phyloP scores from a whole-genome alignment of 805 yeast genomes.

The Candida germanica region DNA sequence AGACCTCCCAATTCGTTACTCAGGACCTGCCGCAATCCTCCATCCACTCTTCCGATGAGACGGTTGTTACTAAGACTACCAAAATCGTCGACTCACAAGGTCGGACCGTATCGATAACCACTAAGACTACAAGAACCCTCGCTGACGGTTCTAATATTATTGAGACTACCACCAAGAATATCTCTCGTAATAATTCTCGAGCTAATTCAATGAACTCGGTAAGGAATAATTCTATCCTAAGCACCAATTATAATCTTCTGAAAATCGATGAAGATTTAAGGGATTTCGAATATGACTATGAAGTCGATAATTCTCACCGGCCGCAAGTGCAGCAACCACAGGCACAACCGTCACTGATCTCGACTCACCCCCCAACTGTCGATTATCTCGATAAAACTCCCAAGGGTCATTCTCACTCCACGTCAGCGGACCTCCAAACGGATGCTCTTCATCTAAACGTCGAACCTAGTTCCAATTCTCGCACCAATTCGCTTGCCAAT shows the following conservation, averaged over 20 bases:
- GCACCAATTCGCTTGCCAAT: conserved; percentile 3
- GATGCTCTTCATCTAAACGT: conserved; percentile 9
- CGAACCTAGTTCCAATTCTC: conserved; percentile 6
- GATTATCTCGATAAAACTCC: not conserved
- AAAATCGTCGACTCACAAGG: conserved; percentile 40
- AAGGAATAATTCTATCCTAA: conserved; percentile 21
- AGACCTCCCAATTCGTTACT: too few species aligned
- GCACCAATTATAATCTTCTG: conserved; percentile 22
- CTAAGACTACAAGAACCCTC: conserved; percentile 33
- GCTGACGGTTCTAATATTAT: conserved; percentile 43
- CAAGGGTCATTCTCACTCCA: not conserved
- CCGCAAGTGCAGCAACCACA: conserved; percentile 1
- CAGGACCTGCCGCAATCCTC: too few species aligned
- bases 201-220: conserved; percentile 22
- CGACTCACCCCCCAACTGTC: not conserved
- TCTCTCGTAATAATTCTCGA: conserved; percentile 33
- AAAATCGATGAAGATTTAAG: conserved; percentile 44
- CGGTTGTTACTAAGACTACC: conserved; percentile 38
- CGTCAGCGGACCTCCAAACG: conserved; percentile 4
- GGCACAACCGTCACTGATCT: not conserved
- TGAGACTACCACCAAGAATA: conserved; percentile 41
- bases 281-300: conserved; percentile 42
- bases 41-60: too few species aligned
- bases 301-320: conserved; percentile 23
- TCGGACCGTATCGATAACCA: conserved; percentile 37